Conservation (phyloP, 169 alveolate genomes). For the Theileria parva region DNA sequence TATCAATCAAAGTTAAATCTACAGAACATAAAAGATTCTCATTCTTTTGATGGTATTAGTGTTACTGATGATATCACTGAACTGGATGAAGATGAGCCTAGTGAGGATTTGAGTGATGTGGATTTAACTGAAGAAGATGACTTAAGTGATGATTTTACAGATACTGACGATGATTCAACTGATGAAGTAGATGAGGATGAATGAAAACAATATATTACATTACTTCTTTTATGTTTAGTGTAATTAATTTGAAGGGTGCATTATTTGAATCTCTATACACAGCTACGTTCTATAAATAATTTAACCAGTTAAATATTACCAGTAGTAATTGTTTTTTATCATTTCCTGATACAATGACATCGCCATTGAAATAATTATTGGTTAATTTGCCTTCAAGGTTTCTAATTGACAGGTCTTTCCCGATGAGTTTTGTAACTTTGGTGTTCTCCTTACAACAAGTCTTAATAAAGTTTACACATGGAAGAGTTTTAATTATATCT, state of each 20-base stretch:
- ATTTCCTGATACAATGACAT: background rate
- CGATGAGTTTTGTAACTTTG: conserved; percentile 10
- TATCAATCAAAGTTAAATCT: conserved; percentile 5
- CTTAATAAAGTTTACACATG: conserved; percentile 19
- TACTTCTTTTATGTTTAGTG: background rate
- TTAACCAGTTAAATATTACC: background rate
- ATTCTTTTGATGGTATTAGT: background rate
- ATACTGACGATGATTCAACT: background rate
- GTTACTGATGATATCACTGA: conserved; percentile 19
- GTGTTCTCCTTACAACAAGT: conserved; percentile 2
- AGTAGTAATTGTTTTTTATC: background rate
- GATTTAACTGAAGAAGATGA: conserved; percentile 15
- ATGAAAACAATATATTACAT: background rate
- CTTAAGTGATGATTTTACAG: background rate
- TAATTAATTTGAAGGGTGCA: background rate
- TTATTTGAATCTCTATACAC: background rate
- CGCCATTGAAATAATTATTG: conserved; percentile 22
- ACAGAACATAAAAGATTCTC: background rate
- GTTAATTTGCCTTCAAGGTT: conserved; percentile 18
- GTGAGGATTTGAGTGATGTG: background rate
- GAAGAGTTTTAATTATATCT: background rate
- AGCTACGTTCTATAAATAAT: background rate
- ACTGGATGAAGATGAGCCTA: conserved; percentile 1
- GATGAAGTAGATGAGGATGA: conserved; percentile 20
- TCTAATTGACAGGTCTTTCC: background rate